Evolutionary conservation across 768 basidiomycete species (phyloP).

Genomic region (Boletales sp.): DNA sequence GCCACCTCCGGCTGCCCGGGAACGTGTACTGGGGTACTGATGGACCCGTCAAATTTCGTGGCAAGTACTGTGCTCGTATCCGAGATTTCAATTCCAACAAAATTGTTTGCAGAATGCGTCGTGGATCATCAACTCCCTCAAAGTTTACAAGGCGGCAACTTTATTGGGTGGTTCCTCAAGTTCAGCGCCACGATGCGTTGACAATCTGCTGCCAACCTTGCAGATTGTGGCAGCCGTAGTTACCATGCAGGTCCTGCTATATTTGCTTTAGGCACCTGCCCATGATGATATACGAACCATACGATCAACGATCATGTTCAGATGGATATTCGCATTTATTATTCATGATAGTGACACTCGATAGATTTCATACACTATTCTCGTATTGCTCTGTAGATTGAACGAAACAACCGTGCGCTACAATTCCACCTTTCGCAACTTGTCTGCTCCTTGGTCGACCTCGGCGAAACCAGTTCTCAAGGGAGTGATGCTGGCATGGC

Average conservation of each 20-base stretch:
- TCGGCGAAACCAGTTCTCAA: constrained; percentile 74
- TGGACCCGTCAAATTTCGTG: constrained; percentile 69
- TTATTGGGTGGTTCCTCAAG: constrained; percentile 37
- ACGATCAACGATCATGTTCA: background rate
- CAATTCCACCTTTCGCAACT: constrained; percentile 15
- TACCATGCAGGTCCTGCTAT: constrained; percentile 14
- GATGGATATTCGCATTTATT: constrained; percentile 3
- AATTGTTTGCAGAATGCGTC: constrained; percentile 57
- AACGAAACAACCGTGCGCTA: constrained; percentile 43
- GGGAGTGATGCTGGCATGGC: constrained; percentile 74
- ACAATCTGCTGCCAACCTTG: constrained; percentile 5
- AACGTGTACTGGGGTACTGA: constrained; percentile 59
- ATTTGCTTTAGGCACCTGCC: constrained; percentile 12
- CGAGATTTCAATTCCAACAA: constrained; percentile 3
- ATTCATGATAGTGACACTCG: constrained; percentile 6
- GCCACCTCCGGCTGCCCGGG: constrained; percentile 72
- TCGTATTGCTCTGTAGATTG: background rate
- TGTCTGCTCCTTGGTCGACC: constrained; percentile 7
- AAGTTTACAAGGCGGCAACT: constrained; percentile 63
- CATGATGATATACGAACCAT: no score
- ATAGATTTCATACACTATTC: constrained; percentile 7
- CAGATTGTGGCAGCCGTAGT: constrained; percentile 8
- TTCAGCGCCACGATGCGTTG: constrained; percentile 2
- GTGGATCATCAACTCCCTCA: constrained; percentile 77
- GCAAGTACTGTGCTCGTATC: constrained; percentile 37